Evolutionary conservation across 192 early-diverging fungal species (phyloP).

Genomic region (Podila clonocystis): DNA sequence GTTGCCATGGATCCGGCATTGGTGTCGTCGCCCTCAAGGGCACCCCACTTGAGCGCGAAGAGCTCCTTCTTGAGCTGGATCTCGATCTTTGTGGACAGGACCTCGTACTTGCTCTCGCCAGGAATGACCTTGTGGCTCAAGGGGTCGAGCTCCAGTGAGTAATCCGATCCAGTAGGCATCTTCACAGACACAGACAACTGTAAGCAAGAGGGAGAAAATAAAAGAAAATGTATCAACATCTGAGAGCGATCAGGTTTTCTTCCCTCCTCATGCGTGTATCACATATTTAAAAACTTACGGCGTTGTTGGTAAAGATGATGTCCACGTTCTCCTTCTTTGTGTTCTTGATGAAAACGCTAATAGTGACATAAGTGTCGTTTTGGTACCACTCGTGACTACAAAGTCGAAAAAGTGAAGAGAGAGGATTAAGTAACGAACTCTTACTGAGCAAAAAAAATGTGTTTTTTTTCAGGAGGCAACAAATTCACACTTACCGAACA

Average conservation of each 20-base stretch:
- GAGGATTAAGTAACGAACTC: neutral
- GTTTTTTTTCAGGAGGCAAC: neutral
- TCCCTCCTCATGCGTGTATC: too few relatives aligned
- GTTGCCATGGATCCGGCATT: slow-evolving; percentile 53
- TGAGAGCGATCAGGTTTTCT: too few relatives aligned
- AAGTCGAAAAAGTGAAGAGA: neutral
- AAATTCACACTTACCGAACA: slow-evolving; percentile 26
- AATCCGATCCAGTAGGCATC: slow-evolving; percentile 86
- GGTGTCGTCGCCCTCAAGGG: slow-evolving; percentile 77
- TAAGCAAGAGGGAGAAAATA: neutral
- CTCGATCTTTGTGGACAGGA: slow-evolving; percentile 96
- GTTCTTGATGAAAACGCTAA: slow-evolving; percentile 94
- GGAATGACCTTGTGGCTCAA: slow-evolving; percentile 83
- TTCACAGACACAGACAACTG: slow-evolving; percentile 83
- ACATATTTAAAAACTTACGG: slow-evolving; percentile 46
- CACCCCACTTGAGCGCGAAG: slow-evolving; percentile 86
- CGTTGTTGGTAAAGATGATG: slow-evolving; percentile 69
- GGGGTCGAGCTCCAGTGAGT: slow-evolving; percentile 93
- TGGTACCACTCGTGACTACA: slow-evolving; percentile 98
- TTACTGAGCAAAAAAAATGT: neutral
- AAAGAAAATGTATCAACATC: too few relatives aligned
- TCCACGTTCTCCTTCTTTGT: slow-evolving; percentile 75
- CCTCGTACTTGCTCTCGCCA: slow-evolving; percentile 70
- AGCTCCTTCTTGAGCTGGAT: slow-evolving; percentile 84
- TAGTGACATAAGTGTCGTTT: slow-evolving; percentile 87